Evolutionary conservation across 2,329 filamentous ascomycete species (phyloP).

Genomic region (Chaetomium olivaceum): DNA sequence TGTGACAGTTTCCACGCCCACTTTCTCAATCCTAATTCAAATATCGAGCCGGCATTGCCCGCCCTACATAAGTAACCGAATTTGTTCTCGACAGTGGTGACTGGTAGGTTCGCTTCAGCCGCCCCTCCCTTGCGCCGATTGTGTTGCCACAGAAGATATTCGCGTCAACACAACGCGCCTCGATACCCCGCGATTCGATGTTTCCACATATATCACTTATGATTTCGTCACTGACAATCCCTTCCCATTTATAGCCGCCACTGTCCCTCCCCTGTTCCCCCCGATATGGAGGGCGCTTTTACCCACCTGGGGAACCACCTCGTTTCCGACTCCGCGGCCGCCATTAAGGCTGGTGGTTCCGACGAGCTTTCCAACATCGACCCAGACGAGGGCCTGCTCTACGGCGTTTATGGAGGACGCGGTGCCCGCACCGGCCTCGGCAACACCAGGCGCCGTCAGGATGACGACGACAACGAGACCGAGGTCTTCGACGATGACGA

Average conservation of each 20-base stretch:
- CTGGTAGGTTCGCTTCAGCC: slow-evolving; percentile 22
- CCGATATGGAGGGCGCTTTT: slow-evolving; percentile 79
- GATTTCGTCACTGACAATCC: slow-evolving; percentile 19
- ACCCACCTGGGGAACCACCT: slow-evolving; percentile 85
- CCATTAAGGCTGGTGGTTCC: slow-evolving; percentile 82
- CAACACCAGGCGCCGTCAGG: slow-evolving; percentile 57
- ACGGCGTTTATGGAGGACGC: slow-evolving; percentile 64
- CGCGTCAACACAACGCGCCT: neutral
- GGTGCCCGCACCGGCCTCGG: slow-evolving; percentile 53
- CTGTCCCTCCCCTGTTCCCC: slow-evolving; percentile 36
- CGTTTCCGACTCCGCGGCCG: slow-evolving; percentile 78
- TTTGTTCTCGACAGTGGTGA: slow-evolving; percentile 20
- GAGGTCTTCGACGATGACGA: slow-evolving; percentile 84
- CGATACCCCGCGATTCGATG: neutral
- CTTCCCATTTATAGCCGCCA: slow-evolving; percentile 22
- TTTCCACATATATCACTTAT: neutral
- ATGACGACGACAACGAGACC: slow-evolving; percentile 87
- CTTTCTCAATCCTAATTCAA: slow-evolving; percentile 16
- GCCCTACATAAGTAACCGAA: slow-evolving; percentile 14
- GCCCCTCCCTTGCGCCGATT: slow-evolving; percentile 2
- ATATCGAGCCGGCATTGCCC: slow-evolving; percentile 20
- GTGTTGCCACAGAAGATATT: neutral
- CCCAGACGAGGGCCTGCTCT: slow-evolving; percentile 78
- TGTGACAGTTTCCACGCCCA: slow-evolving; percentile 30
- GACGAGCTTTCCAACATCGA: slow-evolving; percentile 72